Base-by-base conservation (phyloP, 345 rosid genomes). In the Brassica incana region DNA sequence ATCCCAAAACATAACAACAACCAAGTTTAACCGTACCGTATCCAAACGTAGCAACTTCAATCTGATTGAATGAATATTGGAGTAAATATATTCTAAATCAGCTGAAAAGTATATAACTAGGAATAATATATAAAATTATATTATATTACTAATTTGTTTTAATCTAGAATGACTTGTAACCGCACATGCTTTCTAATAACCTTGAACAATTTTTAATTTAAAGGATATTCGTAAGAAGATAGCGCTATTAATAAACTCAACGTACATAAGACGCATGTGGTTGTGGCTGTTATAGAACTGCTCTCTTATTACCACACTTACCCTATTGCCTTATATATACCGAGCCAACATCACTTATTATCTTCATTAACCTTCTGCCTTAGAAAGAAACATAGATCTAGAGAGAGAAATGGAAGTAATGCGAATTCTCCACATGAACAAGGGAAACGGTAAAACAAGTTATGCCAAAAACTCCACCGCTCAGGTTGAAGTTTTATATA, bases 381-480 rank as follows among this genome's bases (percentile, higher is more conserved):
- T 52, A 77, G n/a, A 68, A 10, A 78, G 8, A 69, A 33, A 73
- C 9, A 61, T 0, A 52, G 35, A 71, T 8, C 8, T 35, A 54
- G 36, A 72, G 54, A 75, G 65, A 71, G 12, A 65, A 8, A 86
- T 84, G 89, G 91, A 84, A 72, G 85, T 78, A 8, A 40, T 73
- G 82, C 80, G 80, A 77, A 78, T 78, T 8, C 87, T 87, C 74
- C 94, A 86, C 83, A 91, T 91, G 95, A 91, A 94, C 85, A 77
- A 80, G 79, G 98, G 98, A 36, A 77, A 84, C 76, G 97, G 92
- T 29, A 92, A 94, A 61, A 85, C 87, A 6, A 94, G 95, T 80
- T 91, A 91, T 72, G 94, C 98, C 11, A 87, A 84, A 65, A 94
- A 91, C 75, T 88, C 90, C 14, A 71, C 69, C 11, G 36, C 81